phyloP scores from a whole-genome alignment of 139 green algal species.

The Coelastrella sp. region DNA sequence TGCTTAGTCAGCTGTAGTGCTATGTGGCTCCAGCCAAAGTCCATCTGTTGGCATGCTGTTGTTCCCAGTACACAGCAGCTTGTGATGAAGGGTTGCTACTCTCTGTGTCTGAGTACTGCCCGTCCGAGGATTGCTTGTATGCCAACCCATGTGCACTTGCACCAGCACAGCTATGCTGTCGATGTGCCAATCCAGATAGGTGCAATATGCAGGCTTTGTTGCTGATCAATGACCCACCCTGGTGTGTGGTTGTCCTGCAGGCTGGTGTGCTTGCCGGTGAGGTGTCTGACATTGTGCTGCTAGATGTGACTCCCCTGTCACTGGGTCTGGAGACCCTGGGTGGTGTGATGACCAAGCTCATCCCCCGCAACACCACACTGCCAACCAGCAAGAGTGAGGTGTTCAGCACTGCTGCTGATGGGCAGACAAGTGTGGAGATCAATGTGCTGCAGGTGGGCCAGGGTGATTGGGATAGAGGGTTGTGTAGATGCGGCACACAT shows the following conservation, averaged over 20 bases:
- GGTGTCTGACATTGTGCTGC: constrained; percentile 97
- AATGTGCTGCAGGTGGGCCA: constrained; percentile 93
- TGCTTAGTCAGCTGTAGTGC: not conserved
- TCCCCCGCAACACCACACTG: constrained; percentile 98
- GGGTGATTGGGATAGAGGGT: not conserved
- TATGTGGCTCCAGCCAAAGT: not conserved
- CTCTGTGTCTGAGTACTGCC: no score
- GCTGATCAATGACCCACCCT: not conserved
- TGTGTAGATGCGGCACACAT: no score
- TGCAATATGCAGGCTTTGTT: not conserved
- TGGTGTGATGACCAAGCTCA: constrained; percentile 98
- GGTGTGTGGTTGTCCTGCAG: not conserved
- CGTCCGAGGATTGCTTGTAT: no score
- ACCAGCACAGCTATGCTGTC: not conserved
- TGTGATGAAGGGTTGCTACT: no score
- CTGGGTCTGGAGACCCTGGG: constrained; percentile 98
- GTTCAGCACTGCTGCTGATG: constrained; percentile 98
- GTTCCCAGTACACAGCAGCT: no score
- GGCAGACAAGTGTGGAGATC: constrained; percentile 97
- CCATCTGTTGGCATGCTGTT: not conserved
- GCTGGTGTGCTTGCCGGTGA: constrained; percentile 73
- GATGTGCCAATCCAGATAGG: not conserved
- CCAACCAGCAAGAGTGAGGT: constrained; percentile 97
- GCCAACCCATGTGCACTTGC: no score
- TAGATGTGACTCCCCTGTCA: constrained; percentile 97